Percentiles rank a stretch among this genome's conserved stretches.
Evolutionary conservation across 441 rosid species (phyloP).

Genomic region (California macrophylla): DNA sequence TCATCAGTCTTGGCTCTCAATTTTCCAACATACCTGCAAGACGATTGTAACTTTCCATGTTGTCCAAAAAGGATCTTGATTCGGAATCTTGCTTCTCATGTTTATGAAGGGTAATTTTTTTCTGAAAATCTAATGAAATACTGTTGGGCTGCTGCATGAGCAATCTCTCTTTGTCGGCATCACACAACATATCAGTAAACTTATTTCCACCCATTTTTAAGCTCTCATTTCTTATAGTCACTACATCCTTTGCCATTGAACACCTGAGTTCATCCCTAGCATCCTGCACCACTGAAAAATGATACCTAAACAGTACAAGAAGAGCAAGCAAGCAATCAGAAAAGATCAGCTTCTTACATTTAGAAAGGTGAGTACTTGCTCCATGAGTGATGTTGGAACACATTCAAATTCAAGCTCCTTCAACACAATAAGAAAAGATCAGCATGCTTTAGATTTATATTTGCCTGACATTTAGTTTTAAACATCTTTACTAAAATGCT

Average conservation of each 20-base stretch:
- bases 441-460: slow-evolving; percentile 2
- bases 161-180: slow-evolving; percentile 22
- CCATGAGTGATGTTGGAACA: slow-evolving; percentile 89
- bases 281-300: slow-evolving; percentile 44
- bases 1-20: not conserved
- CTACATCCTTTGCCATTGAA: slow-evolving; percentile 82
- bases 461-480: not conserved
- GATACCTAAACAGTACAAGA: slow-evolving; percentile 15
- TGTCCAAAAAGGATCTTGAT: slow-evolving; percentile 36
- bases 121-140: slow-evolving; percentile 62
- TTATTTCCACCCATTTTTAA: slow-evolving; percentile 39
- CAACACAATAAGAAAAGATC: slow-evolving; percentile 17
- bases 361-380: slow-evolving; percentile 68
- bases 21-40: slow-evolving; percentile 46
- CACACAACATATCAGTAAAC: slow-evolving; percentile 19
- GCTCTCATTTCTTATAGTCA: slow-evolving; percentile 72
- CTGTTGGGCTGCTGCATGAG: slow-evolving; percentile 26
- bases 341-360: slow-evolving; percentile 43
- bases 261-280: slow-evolving; percentile 83
- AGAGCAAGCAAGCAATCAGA: slow-evolving; percentile 12
- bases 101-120: slow-evolving; percentile 56
- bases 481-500: not conserved
- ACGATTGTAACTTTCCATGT: slow-evolving; percentile 40
- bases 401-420: slow-evolving; percentile 89
- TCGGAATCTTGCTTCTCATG: slow-evolving; percentile 50